Base-by-base conservation (phyloP, 495 filamentous ascomycete species). In the Daldinia childiae region DNA sequence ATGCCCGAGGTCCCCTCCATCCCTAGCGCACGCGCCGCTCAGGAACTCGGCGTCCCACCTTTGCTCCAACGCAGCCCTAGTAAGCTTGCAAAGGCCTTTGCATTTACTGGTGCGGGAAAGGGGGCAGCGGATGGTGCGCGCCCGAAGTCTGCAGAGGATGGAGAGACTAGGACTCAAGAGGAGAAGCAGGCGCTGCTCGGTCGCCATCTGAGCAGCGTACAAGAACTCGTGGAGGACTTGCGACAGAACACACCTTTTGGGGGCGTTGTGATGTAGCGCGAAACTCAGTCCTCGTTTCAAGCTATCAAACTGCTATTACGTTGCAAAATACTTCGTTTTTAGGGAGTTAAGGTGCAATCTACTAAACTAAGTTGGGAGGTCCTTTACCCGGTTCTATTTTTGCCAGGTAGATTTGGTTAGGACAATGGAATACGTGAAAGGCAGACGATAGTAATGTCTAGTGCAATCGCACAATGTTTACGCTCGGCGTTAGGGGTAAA, bases 201-300 rank as follows among this genome's bases (percentile, higher is more conserved):
- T 26, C 80, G 89, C 65, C 94, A 95, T 79, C 80, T 99, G 61
- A 91, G 87, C 67, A 97, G 94, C 71, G 95, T 98, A 38, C 93
- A 97, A 66, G 93, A 95, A 74, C 81, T 99, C 72, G 90, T 99
- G 24, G 91, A 92, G 77, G 95, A 99, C 80, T 76, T 99, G 70
- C 90, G 90, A 75, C 93, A 92, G 82, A 93, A 90, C 59, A 89
- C 90, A 54, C 85, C 90, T 8, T 92, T 92, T 78, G 88, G 87
- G 52, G 84, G 83, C 5, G 82, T 81, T 11, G 74, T 85, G 58
- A 79, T 75, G 56, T 84, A 71, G 72, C 9, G 48, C 27, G n/a
- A 6, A 7, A 38, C 26, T 12, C 19, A 1, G 30, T 11, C 43
- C 38, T 21, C 41, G 41, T 36, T 36, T 36, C 3, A 69, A 15